A percentile compares a stretch with the other conserved stretches of the same genome.
phyloP scores from a whole-genome alignment of 257 asterid genomes.

The Catharanthus roseus region DNA sequence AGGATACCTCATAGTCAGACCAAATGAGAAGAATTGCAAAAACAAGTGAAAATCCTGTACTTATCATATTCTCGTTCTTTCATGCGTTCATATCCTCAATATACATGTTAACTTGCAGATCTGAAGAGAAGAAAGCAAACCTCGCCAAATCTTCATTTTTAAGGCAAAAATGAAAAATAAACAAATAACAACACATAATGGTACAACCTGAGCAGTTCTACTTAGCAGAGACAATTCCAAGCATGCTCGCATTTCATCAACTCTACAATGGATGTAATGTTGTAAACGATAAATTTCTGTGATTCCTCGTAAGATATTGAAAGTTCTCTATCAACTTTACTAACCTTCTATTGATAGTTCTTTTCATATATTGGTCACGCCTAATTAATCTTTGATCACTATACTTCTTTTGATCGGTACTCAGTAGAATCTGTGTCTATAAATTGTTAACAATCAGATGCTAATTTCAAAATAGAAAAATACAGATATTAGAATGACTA shows the following conservation, averaged over 20 bases:
- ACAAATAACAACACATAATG: neutral
- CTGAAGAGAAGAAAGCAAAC: slow-evolving; percentile 11
- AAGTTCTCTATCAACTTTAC: neutral
- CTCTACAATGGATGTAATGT: slow-evolving; percentile 39
- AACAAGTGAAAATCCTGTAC: too few species aligned
- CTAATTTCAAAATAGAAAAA: neutral
- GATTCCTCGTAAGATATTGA: neutral
- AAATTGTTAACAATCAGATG: neutral
- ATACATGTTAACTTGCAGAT: slow-evolving; percentile 28
- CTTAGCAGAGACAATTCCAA: slow-evolving; percentile 75
- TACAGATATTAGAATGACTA: neutral
- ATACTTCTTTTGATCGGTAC: slow-evolving; percentile 73
- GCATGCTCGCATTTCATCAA: slow-evolving; percentile 67
- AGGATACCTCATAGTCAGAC: too few species aligned
- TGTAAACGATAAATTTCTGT: slow-evolving; percentile 5
- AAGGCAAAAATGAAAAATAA: neutral
- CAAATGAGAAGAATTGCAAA: too few species aligned
- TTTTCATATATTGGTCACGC: slow-evolving; percentile 48
- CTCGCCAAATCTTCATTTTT: neutral
- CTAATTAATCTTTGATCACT: slow-evolving; percentile 72
- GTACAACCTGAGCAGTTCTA: slow-evolving; percentile 88
- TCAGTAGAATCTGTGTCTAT: slow-evolving; percentile 47
- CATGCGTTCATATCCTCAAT: slow-evolving; percentile 9
- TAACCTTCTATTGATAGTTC: slow-evolving; percentile 70
- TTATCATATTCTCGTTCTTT: too few species aligned